A percentile compares a stretch with the other conserved stretches of the same genome.
phyloP scores from a whole-genome alignment of 2,329 filamentous ascomycete species.

The Ustilaginoidea virens region DNA sequence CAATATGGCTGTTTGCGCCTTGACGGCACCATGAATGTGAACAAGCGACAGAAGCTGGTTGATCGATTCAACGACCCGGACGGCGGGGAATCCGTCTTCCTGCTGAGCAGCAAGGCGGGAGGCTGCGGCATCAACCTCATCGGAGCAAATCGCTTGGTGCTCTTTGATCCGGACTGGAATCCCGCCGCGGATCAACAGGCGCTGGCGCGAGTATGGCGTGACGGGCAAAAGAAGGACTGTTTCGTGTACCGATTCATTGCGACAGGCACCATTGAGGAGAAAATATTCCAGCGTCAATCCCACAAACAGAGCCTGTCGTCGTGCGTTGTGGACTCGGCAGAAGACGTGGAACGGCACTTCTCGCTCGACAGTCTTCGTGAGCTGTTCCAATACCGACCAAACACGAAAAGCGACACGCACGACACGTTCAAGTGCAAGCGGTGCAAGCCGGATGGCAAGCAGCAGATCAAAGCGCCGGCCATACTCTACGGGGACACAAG shows the following conservation, averaged over 20 bases:
- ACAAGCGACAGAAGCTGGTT: constrained; percentile 90
- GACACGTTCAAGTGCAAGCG: constrained; percentile 98
- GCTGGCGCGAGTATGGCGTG: constrained; percentile 92
- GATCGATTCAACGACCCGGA: constrained; percentile 95
- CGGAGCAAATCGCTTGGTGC: constrained; percentile 81
- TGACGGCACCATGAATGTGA: constrained; percentile 95
- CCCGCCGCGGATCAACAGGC: constrained; percentile 95
- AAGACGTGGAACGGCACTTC: constrained; percentile 96
- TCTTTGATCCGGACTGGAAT: constrained; percentile 98
- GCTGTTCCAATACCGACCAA: constrained; percentile 78
- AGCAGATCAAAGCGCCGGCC: constrained; percentile 78
- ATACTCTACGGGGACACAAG: constrained; percentile 97
- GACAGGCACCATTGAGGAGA: constrained; percentile 95
- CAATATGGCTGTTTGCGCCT: constrained; percentile 77
- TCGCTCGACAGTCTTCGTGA: constrained; percentile 80
- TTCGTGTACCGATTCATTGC: constrained; percentile 99
- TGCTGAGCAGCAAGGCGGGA: constrained; percentile 93
- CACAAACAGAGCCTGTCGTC: constrained; percentile 96
- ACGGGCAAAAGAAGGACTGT: constrained; percentile 97
- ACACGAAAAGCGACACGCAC: constrained; percentile 84
- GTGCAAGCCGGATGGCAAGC: constrained; percentile 74
- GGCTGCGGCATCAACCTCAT: constrained; percentile 94
- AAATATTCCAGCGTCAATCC: constrained; percentile 96
- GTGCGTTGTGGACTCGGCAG: constrained; percentile 88
- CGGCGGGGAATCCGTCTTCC: constrained; percentile 79